Base-by-base conservation (phyloP, 805 yeast genomes). In the Sugiyamaella lignohabitans region DNA sequence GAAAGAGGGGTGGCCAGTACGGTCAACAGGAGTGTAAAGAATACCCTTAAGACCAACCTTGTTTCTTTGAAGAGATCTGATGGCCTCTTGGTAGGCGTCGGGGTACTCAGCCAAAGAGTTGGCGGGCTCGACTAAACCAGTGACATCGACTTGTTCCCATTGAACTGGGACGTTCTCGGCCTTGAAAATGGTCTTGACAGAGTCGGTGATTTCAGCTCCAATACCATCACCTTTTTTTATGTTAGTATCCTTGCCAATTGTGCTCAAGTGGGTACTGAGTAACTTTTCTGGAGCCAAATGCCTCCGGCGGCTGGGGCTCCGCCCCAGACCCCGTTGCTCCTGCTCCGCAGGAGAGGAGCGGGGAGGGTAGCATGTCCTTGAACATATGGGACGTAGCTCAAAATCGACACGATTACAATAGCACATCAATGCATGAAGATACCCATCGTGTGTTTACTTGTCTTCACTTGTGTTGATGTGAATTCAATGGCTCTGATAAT, bases 1-100 rank as follows among this genome's bases (percentile, higher is more conserved):
- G 67, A 91, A 75, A 30, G 97, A 87, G 53, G 87, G 84, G 63
- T 78, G 81, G 48, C 82, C 82, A 51, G 84, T 75, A 61, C 86
- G 82, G 56, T 82, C 82, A 47, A 82, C 79, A 55, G 95, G 93
- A 45, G 98, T 91, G 73, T 86, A 83, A 70, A 94, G 79, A 65
- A 91, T 86, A 69, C 98, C 97, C 74, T 91, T 93, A 61, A 91
- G 78, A 65, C 97, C 98, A 61, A 93, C 86, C 74, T 88, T 89
- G 77, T 91, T 91, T 78, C 96, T 84, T 75, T 88, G 86, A 62
- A 91, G 74, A 18, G 97, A 87, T 57, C 81, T 78, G 53, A 93
- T 89, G 48, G 96, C 96, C 67, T 83, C 87, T 58, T 77, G 75
- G 61, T 87, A 86, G 58, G 80, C 80, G 41, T 76, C 75, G 59